Evolutionary conservation across 1,139 yeast genomes (phyloP).

Genomic region (Candida pseudocylindracea): DNA sequence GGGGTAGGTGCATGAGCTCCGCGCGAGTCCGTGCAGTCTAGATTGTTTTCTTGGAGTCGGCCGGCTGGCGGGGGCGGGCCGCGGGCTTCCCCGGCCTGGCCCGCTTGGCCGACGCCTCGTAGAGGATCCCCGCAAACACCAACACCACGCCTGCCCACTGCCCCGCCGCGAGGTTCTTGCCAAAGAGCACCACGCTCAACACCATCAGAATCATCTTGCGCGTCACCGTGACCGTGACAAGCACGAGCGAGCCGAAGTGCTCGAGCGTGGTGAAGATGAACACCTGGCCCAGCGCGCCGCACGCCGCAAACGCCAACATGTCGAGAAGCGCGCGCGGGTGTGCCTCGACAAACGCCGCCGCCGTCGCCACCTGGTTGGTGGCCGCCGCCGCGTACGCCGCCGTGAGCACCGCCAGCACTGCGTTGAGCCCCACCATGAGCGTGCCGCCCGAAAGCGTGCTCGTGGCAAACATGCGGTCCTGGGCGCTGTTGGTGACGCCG

Average conservation of each 20-base stretch:
- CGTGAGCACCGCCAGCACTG: conserved; percentile 23
- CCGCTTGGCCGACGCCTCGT: conserved; percentile 26
- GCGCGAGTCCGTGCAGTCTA: neutral
- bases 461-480: conserved; percentile 54
- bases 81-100: too few relatives aligned
- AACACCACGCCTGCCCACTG: conserved; percentile 67
- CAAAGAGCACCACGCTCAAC: conserved; percentile 66
- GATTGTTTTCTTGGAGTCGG: neutral
- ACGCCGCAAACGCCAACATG: conserved; percentile 41
- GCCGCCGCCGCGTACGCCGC: conserved; percentile 19
- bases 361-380: conserved; percentile 21
- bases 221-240: conserved; percentile 88
- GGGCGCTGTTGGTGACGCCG: conserved; percentile 85
- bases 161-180: conserved; percentile 33
- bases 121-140: conserved; percentile 66
- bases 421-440: conserved; percentile 66
- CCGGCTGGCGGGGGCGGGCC: too few relatives aligned
- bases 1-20: neutral
- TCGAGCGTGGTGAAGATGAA: conserved; percentile 75
- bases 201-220: conserved; percentile 93
- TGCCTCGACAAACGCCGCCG: conserved; percentile 20
- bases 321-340: conserved; percentile 28
- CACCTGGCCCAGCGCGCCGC: conserved; percentile 85
- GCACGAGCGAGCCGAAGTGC: conserved; percentile 58
- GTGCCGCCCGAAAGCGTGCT: conserved; percentile 42